Base-by-base conservation (phyloP, 1,284 basidiomycete species). In the Cutaneotrichosporon cutaneum region DNA sequence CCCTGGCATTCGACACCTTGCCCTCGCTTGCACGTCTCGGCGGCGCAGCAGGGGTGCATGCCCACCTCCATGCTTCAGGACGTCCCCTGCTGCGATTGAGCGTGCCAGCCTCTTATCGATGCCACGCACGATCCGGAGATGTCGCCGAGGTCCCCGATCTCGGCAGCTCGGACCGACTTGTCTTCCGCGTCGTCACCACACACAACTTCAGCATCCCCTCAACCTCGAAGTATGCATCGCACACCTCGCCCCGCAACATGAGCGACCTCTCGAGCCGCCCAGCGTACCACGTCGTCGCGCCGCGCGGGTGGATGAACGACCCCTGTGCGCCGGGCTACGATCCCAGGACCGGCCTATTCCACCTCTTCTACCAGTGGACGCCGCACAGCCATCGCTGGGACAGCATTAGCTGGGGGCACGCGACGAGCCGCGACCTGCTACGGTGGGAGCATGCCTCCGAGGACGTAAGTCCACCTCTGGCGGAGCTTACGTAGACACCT, bases 361-460 rank as follows among this genome's bases (percentile, higher is more conserved):
- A 70, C 39, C 61, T 70, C 24, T 67, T 68, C 54, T 70, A 67
- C 53, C 68, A 70, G 53, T 70, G 68, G 68, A 62, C 58, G n/a
- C 64, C 65, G 4, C 26, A 60, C 22, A 54, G 56, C 45, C 54
- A 62, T 36, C 22, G 35, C 3, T 70, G 68, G 68, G 60, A 55
- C 42, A 51, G 65, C 22, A 70, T 70, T 18, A 42, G 52, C 35
- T 70, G 68, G 68, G 68, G 68, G 4, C 64, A 65, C 27, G 68
- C 64, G 6, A 65, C 59, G 8, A 65, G 64, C 35, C 44, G 27
- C 16, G 67, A 70, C 44, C 45, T 70, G 14, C 14, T 67, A 7
- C 48, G 53, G 26, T 70, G 68, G 68, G 35, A 35, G n/a, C 59
- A 68, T 21, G 32, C 2, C 1, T 58, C 54, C 4, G n/a, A 32